Percentiles rank a stretch among this genome's conserved stretches.
Evolutionary conservation across 2,329 filamentous ascomycete species (phyloP).

Genomic region (Coniella lustricola): DNA sequence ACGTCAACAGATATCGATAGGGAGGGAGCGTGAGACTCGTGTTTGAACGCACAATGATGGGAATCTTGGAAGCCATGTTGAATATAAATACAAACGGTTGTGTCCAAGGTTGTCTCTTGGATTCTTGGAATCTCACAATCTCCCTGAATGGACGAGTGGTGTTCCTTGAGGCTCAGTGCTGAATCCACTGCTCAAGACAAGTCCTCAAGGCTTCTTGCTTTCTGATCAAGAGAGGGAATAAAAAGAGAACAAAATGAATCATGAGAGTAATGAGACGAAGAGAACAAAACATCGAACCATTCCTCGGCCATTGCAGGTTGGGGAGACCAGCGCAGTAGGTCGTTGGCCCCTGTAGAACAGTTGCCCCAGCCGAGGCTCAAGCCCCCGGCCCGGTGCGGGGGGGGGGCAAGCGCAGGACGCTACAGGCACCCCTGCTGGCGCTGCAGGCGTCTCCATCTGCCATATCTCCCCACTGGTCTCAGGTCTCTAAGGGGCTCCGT

Average conservation of each 20-base stretch:
- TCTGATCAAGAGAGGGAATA: background rate
- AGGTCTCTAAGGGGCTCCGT: background rate
- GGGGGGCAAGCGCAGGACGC: background rate
- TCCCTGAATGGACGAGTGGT: background rate
- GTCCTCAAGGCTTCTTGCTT: too few species aligned
- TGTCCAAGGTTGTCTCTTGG: background rate
- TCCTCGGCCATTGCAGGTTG: background rate
- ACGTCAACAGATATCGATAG: slow-evolving; percentile 6
- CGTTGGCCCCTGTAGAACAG: background rate
- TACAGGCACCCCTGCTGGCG: too few species aligned
- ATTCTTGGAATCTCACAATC: background rate
- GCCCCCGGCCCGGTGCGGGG: background rate
- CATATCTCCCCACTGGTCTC: too few species aligned
- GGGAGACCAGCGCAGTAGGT: background rate
- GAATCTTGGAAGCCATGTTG: slow-evolving; percentile 21
- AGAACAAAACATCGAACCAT: background rate
- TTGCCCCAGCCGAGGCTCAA: slow-evolving; percentile 3
- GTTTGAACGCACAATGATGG: slow-evolving; percentile 19
- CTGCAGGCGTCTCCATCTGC: too few species aligned
- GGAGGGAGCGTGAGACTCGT: background rate
- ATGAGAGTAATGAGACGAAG: background rate
- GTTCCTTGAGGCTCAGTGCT: background rate
- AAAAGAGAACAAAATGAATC: background rate
- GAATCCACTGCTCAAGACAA: background rate
- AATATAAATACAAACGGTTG: background rate